Evolutionary conservation across 371 early-diverging fungal genomes (phyloP), one percentile per base, ranked within the genome.

Genomic region (Haplosporangium sp.): DNA sequence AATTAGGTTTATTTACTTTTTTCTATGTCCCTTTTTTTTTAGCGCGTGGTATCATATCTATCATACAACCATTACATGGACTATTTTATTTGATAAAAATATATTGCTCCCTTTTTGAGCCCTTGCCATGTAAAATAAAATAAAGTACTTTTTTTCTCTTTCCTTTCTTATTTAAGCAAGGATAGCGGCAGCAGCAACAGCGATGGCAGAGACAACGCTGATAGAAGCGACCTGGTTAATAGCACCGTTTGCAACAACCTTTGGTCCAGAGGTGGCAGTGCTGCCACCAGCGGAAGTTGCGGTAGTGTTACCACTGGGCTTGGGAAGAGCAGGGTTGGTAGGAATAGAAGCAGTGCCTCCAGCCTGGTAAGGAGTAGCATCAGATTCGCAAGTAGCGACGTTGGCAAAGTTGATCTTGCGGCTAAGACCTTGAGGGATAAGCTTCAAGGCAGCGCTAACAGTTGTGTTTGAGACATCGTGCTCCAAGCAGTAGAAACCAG

Each of bases 401-500:
- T 62, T 64, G 42, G 75, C 75, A 62, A 81, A 65, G 72, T 71
- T 75, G 60, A 81, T 67, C 65, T 74, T 68, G 67, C 62, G 61
- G 38, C 55, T 39, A 17, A 67, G 13, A 61, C 81, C 81, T 13
- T 74, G 39, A 27, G 81, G 81, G 56, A 81, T 63, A 61, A 81
- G 37, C 66, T 75, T 57, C 66, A 68, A 59, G 55, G 75, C 81
- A 58, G 69, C 69, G 3, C 4, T 34, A 62, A 81, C 75, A 19
- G 48, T 61, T 39, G 13, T 57, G 2, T 11, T 5, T 37, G 39
- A 53, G 48, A 71, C 66, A 65, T 81, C 81, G 74, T 81, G 81
- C 75, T 81, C 81, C 37, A 81, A 61, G 65, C 81, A 81, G 75
- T 81, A 81, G 72, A 81, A 81, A n/a, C 81, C 81, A 40, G 71